Evolutionary conservation across 2,329 filamentous ascomycete genomes (phyloP).

Genomic region (Grosmannia serpens): DNA sequence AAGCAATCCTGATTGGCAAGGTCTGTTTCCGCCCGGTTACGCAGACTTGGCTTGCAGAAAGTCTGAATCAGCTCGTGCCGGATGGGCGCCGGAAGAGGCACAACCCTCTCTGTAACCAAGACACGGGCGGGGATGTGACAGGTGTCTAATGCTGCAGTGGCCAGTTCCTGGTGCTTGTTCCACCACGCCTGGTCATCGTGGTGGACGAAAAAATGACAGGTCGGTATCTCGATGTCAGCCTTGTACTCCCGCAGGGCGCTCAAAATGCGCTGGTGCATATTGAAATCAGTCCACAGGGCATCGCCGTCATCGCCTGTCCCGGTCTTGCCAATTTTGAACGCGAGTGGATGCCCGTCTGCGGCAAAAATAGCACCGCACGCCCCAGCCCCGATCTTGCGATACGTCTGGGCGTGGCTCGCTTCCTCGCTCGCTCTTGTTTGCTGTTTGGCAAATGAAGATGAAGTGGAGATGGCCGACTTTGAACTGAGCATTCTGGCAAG

Average conservation of each 20-base stretch:
- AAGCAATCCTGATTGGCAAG: slow-evolving; percentile 11
- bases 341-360: background rate
- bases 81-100: slow-evolving; percentile 12
- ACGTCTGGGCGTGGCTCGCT: background rate
- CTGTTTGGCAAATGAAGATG: background rate
- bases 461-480: background rate
- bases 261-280: slow-evolving; percentile 4
- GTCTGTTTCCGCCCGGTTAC: slow-evolving; percentile 1
- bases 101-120: slow-evolving; percentile 14
- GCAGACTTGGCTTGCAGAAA: slow-evolving; percentile 11
- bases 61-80: slow-evolving; percentile 13
- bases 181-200: background rate
- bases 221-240: slow-evolving; percentile 5
- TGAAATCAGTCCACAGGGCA: slow-evolving; percentile 10
- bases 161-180: background rate
- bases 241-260: background rate
- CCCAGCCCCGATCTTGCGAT: slow-evolving; percentile 9
- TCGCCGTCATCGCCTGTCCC: background rate
- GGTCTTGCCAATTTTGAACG: slow-evolving; percentile 10
- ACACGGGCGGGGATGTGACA: slow-evolving; percentile 10
- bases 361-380: slow-evolving; percentile 10
- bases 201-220: slow-evolving; percentile 3
- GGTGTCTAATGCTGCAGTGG: background rate
- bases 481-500: background rate
- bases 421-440: background rate